Base-by-base conservation (phyloP, 305 asterid species). In the Fraxinus nigra region DNA sequence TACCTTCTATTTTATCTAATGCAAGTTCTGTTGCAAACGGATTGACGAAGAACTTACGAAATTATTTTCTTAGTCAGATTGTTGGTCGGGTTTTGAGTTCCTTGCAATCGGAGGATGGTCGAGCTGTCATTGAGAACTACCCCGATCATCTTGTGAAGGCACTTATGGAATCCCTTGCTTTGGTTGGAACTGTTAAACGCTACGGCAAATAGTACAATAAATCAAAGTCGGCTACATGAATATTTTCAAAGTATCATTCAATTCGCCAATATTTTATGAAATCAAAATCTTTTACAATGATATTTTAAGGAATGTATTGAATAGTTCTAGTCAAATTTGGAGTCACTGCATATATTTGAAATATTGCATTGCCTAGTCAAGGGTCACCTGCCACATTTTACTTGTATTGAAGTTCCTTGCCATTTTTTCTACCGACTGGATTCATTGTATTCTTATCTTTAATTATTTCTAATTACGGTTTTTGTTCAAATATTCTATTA, bases 161-260 rank as follows among this genome's bases (percentile, higher is more conserved):
- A 61, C 90, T 95, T 1, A 43, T 7, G 48, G 93, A 87, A 77
- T 86, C 97, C 10, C 87, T 95, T 85, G 89, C 92, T 78, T 88
- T 95, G 88, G 98, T 95, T 75, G 92, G 94, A 86, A 93, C 98
- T 5, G 93, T 95, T 16, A 95, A 95, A 85, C 69, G 90, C 83
- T 92, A 90, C 48, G 59, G 30, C 63, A 48, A 34, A 20, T 18
- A 59, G 69, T 20, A 18, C 69, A 59, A 18, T 18, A 20, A 18
- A 59, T 7, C 4, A 0, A 7, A 59, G 69, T 59, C 13, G 30
- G 30, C 73, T 28, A 26, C 20, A 65, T 13, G 18, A 26, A 26
- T 65, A 26, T 65, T 2, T 65, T 65, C 33, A 24, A 61, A 7
- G 4, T 32, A 63, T 63, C 72, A 24, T 18, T 56, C 69, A 7